Evolutionary conservation across 192 early-diverging fungal species (phyloP), one percentile per base, ranked within the genome.

Genomic region (Coemansia sp.): DNA sequence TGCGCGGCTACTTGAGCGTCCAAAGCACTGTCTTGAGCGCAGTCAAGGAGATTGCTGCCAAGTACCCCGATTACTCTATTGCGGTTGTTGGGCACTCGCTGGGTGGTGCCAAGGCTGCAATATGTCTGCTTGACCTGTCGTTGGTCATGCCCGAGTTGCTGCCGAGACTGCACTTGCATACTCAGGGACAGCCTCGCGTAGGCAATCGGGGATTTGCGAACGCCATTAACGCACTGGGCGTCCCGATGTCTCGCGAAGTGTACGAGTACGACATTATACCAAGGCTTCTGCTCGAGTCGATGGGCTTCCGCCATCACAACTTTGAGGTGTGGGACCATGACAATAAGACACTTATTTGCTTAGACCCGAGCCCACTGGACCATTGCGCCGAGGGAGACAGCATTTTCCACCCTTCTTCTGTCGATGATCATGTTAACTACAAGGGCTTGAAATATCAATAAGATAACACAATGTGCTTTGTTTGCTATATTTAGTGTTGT

Each of bases 151-250:
- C 74, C 8, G 60, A 70, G 9, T 22, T 73, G 0, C 42, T 71
- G 24, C 56, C 53, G 6, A 65, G 67, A 17, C 27, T 79, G 35
- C 45, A 42, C 6, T 35, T 80, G 22, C 73, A 71, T 53, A 79
- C 77, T 2, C 71, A 77, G 39, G 83, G 83, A 2, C 68, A 76
- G 62, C 77, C 83, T 14, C 83, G 77, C 11, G 70, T 73, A 17
- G 83, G 83, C 12, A 77, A 84, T 40, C 62, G 43, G 11, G 67
- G 24, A 15, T 84, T 77, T 66, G 76, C 70, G 19, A 32, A 66
- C 20, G 68, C 71, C 0, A 62, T 82, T n/a, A 62, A 71, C 27
- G 49, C 49, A 1, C 54, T 79, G 22, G 22, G 43, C 4, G 46
- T 78, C 27, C 62, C 53, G 24, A 71, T 67, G 45, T 71, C 64